Percentiles rank a stretch among this genome's conserved stretches.
phyloP scores from a whole-genome alignment of 208 protist genomes.

The Leishmania guyanensis region DNA sequence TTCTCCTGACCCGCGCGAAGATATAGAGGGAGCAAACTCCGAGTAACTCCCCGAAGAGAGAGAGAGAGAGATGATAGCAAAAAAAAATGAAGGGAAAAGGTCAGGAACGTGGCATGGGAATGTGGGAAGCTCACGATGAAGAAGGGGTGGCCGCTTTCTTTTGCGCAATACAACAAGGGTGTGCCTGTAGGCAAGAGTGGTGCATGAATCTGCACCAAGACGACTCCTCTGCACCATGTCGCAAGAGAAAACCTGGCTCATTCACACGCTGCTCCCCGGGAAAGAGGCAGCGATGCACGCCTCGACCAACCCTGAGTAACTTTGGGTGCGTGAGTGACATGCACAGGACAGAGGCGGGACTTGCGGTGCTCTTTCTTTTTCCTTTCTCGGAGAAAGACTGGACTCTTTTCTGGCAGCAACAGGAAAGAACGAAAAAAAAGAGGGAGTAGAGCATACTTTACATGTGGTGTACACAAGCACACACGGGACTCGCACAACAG shows the following conservation, averaged over 20 bases:
- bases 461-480: not conserved
- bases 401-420: not conserved
- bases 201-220: not conserved
- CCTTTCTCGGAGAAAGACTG: not conserved
- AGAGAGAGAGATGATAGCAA: not conserved
- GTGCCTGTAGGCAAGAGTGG: not conserved
- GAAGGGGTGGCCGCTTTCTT: not conserved
- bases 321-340: not conserved
- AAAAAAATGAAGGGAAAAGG: not conserved
- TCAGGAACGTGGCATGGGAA: not conserved
- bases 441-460: not conserved
- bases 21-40: not conserved
- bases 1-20: not conserved
- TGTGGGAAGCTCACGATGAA: not conserved
- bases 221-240: not conserved
- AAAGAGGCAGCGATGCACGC: not conserved
- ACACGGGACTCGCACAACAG: not conserved
- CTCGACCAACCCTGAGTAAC: not conserved
- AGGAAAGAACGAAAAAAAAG: slow-evolving; percentile 20
- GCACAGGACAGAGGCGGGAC: not conserved
- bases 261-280: not conserved
- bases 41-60: not conserved
- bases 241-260: not conserved
- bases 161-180: not conserved
- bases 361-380: not conserved